Percentiles rank a stretch among this genome's conserved stretches.
phyloP scores from a whole-genome alignment of 768 basidiomycete genomes.

The Lactarius trivialis region DNA sequence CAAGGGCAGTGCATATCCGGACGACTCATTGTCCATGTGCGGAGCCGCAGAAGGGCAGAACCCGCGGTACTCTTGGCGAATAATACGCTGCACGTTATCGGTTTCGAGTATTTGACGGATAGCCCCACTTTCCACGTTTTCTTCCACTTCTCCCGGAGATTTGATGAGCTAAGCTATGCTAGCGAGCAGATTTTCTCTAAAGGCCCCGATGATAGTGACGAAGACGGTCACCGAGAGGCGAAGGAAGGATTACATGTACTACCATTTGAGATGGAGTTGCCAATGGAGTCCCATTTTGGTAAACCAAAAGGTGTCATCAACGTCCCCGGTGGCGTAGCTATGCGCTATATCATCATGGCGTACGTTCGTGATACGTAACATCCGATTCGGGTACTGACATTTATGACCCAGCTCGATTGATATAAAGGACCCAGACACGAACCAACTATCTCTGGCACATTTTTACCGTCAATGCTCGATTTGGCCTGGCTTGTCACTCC shows the following conservation, averaged over 20 bases:
- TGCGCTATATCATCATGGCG: slow-evolving; percentile 79
- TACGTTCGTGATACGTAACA: slow-evolving; percentile 34
- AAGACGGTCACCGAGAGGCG: slow-evolving; percentile 57
- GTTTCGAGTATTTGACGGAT: slow-evolving; percentile 68
- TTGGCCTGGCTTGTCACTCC: slow-evolving; percentile 68
- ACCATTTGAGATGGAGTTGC: slow-evolving; percentile 67
- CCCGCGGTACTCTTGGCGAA: slow-evolving; percentile 57
- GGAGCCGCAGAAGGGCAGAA: slow-evolving; percentile 48
- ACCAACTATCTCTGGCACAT: slow-evolving; percentile 72
- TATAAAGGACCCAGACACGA: slow-evolving; percentile 57
- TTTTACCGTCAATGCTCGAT: slow-evolving; percentile 81
- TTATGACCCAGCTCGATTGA: slow-evolving; percentile 52
- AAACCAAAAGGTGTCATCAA: slow-evolving; percentile 51
- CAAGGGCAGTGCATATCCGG: slow-evolving; percentile 76
- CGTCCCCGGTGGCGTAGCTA: slow-evolving; percentile 49
- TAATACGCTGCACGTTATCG: slow-evolving; percentile 75
- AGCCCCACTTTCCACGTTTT: slow-evolving; percentile 67
- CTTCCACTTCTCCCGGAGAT: slow-evolving; percentile 61
- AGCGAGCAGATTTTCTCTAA: slow-evolving; percentile 29
- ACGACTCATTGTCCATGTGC: slow-evolving; percentile 57
- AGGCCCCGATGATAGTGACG: slow-evolving; percentile 40
- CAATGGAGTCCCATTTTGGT: slow-evolving; percentile 46
- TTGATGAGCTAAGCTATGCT: slow-evolving; percentile 45
- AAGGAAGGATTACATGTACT: slow-evolving; percentile 61
- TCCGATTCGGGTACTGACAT: not conserved